Base-by-base conservation (phyloP, 768 basidiomycete species). In the Auricularia auricula-judae region DNA sequence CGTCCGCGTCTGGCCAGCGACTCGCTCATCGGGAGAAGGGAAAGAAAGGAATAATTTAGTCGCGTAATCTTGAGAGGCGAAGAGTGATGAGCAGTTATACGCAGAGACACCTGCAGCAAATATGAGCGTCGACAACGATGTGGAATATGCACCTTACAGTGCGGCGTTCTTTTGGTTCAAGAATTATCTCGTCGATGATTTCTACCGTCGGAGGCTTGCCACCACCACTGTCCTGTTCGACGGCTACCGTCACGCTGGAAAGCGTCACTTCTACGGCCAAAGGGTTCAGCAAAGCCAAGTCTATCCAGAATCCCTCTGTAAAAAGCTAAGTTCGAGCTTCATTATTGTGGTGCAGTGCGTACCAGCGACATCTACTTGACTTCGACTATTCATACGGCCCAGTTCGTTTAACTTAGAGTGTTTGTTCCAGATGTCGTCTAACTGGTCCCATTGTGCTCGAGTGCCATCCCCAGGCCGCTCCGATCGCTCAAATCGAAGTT, bases 261-360 rank as follows among this genome's bases (percentile, higher is more conserved):
- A 93, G 71, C 62, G 79, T 84, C n/a, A 93, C 79, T 62, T 90
- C 89, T 4, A 87, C 79, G 66, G 88, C 82, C 51, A 93, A 73
- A 18, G 90, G 89, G 71, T 93, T 93, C 59, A 75, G 78, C 65
- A 93, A 61, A 4, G 78, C 78, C 33, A 93, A 68, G 67, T 93
- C 89, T 44, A 92, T 77, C 86, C 86, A 91, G 68, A 93, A 91
- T 2, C 76, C 73, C 73, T 93, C 91, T 93, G 47, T 18, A 51
- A 4, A 16, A 12, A 21, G 18, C 14, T 21, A 51, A 51, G 21
- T 51, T 18, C 11, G 47, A 18, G 4, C 10, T 16, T 5, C 21
- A 21, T 18, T 18, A 21, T 8, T 4, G 11, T 16, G 21, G 16
- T 18, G 21, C 8, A 8, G 47, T 10, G 64, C 77, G 68, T 69